Evolutionary conservation across 768 basidiomycete genomes (phyloP), one percentile per base, ranked within the genome.

Genomic region (Termitomyces heimii): DNA sequence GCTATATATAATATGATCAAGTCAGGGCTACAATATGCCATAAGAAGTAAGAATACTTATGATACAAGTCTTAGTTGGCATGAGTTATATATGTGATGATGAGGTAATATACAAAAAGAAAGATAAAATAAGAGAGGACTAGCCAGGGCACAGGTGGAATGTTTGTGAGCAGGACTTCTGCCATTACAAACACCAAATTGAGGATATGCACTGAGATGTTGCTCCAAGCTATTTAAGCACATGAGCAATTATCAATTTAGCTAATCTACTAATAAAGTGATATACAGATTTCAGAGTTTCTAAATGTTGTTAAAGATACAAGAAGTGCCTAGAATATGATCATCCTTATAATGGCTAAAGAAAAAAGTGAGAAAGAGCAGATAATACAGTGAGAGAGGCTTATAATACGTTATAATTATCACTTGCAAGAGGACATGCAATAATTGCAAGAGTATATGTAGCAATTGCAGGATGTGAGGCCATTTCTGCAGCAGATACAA

Each of bases 31-130:
- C n/a, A n/a, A n/a, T n/a, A n/a, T n/a, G n/a, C n/a, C n/a, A n/a
- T n/a, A n/a, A n/a, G n/a, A n/a, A n/a, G n/a, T n/a, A n/a, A n/a
- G n/a, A n/a, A n/a, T n/a, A 75, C 84, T 53, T 59, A 89, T 87
- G 67, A 66, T 89, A 90, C 63, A 86, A 79, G 0, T 81, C 80
- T 63, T 86, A 84, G 0, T 80, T 78, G 0, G 71, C 80, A 48
- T 77, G 62, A 0, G 86, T 87, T 53, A 91, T 77, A 62, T 89
- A 91, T 10, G 87, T 87, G 0, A 90, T 70, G 24, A 78, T 85
- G 18, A 89, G 69, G 63, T 90, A 91, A 3, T 68, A 63, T 0
- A 60, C 81, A 9, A 89, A 77, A 20, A 83, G 60, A 12, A 85
- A 14, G 16, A 88, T 46, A 26, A 77, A 70, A 35, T 77, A 63